Percentiles rank a stretch among this genome's conserved stretches.
These are phyloP conservation scores for Paraconiothyrium sp. DNA, from an alignment of 2,329 filamentous ascomycete genomes.

Conservation along the genomic window DNA sequence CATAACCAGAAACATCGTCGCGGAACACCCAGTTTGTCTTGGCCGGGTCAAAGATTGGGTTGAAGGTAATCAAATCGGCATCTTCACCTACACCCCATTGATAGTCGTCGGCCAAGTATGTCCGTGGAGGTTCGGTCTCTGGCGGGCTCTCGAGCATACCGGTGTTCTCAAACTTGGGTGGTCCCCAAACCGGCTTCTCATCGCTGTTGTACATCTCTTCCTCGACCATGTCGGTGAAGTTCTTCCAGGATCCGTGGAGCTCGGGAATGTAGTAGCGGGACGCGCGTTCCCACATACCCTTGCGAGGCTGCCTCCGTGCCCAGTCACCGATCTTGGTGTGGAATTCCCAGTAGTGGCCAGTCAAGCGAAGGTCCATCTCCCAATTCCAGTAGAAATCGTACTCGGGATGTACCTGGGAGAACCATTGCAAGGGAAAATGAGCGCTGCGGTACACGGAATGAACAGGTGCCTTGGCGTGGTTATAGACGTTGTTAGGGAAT, in stretches of 20 bases:
- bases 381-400: slow-evolving; percentile 78
- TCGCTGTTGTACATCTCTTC: slow-evolving; percentile 61
- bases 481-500: slow-evolving; percentile 76
- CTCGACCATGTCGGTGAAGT: slow-evolving; percentile 73
- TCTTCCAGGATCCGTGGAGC: slow-evolving; percentile 72
- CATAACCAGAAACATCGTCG: slow-evolving; percentile 74
- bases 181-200: slow-evolving; percentile 71
- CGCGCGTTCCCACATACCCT: slow-evolving; percentile 77
- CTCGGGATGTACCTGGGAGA: slow-evolving; percentile 60
- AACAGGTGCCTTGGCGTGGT: slow-evolving; percentile 71
- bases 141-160: slow-evolving; percentile 67
- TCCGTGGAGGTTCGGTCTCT: slow-evolving; percentile 70
- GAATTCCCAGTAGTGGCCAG: slow-evolving; percentile 85
- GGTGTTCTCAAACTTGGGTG: slow-evolving; percentile 55
- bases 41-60: slow-evolving; percentile 80
- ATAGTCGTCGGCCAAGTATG: slow-evolving; percentile 71
- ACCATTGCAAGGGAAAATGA: slow-evolving; percentile 62
- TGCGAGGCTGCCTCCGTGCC: slow-evolving; percentile 73
- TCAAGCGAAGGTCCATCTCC: slow-evolving; percentile 87
- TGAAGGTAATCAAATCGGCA: slow-evolving; percentile 76
- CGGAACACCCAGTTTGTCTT: slow-evolving; percentile 78
- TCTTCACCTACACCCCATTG: slow-evolving; percentile 81
- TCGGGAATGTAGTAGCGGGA: slow-evolving; percentile 77
- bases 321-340: slow-evolving; percentile 72
- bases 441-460: slow-evolving; percentile 86